Evolutionary conservation across 805 yeast species (phyloP), one percentile per base, ranked within the genome.

Genomic region (Metschnikowia anglica): DNA sequence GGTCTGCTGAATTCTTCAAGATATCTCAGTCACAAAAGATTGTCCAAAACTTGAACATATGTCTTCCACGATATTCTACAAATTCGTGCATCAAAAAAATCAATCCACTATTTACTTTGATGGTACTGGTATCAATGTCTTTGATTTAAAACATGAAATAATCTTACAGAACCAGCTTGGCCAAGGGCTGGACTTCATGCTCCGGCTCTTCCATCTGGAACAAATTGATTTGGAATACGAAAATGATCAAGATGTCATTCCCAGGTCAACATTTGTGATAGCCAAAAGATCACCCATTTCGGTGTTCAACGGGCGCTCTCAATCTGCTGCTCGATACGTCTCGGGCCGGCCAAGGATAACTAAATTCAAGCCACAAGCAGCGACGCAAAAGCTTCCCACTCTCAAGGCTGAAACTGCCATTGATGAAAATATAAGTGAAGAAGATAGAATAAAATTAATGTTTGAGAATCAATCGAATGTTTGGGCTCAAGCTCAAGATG

Each of bases 41-140:
- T n/a, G n/a, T n/a, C 21, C 7, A n/a, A 20, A n/a, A 20, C 27
- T 19, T 12, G 12, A 15, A 15, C 37, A 12, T 38, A 88, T 88
- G 96, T 85, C 95, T 7, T 87, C 96, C 11, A 83, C 87, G 2
- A 86, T 91, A 9, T 93, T 88, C 61, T 91, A 91, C 61, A 76
- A 81, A 59, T 91, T 93, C 64, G 69, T 80, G 47, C 91, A 96
- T 12, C 97, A 90, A 61, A 83, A 81, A 56, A 81, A 78, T 31
- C 83, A 86, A 21, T 80, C 86, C 1, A 77, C 95, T 32, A 79
- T 93, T 20, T 76, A 83, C 35, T 93, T 93, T 59, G 99, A 93
- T 62, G 99, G 99, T 16, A 91, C 99, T 0, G 97, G 98, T 21
- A 80, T 93, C 31, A 88, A 96, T 2, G 96, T 90, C 1, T 93